These are phyloP conservation scores for Colletotrichum truncatum DNA, from an alignment of 2,329 filamentous ascomycete species.

Conservation along the genomic window DNA sequence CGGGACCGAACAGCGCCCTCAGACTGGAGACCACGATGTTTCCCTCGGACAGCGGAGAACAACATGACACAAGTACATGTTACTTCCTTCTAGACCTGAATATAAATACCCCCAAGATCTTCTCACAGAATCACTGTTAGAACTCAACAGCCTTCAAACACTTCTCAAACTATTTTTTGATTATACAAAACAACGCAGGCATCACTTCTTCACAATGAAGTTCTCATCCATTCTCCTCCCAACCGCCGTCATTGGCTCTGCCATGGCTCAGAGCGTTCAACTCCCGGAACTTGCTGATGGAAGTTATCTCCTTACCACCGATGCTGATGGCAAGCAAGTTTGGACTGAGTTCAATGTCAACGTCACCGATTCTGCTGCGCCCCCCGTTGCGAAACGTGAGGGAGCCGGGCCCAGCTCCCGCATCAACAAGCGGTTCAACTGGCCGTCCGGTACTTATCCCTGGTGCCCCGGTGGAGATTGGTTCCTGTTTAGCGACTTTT, in stretches of 20 bases:
- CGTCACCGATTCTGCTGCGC: not conserved
- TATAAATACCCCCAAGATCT: no score
- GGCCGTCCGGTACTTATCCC: not conserved
- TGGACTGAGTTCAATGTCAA: not conserved
- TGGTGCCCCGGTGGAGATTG: not conserved
- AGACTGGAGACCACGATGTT: no score
- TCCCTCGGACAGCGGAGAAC: no score
- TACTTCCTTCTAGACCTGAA: no score
- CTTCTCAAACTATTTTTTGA: not conserved
- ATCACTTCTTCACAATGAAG: not conserved
- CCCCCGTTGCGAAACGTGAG: not conserved
- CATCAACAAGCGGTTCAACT: not conserved
- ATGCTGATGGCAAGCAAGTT: not conserved
- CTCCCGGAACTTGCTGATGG: not conserved
- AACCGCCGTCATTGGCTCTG: not conserved
- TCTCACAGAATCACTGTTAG: no score
- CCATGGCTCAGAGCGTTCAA: not conserved
- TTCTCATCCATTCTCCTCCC: not conserved
- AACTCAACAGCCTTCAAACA: not conserved
- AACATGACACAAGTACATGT: no score
- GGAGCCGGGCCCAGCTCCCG: not conserved
- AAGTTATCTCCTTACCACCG: not conserved
- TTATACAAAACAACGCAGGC: not conserved
- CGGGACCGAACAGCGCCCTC: no score
- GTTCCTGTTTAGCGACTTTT: not conserved